A percentile compares a stretch with the other conserved stretches of the same genome.
These are phyloP conservation scores for Schizochytrium sp. DNA, from an alignment of 108 stramenopile species.

Conservation along the genomic window DNA sequence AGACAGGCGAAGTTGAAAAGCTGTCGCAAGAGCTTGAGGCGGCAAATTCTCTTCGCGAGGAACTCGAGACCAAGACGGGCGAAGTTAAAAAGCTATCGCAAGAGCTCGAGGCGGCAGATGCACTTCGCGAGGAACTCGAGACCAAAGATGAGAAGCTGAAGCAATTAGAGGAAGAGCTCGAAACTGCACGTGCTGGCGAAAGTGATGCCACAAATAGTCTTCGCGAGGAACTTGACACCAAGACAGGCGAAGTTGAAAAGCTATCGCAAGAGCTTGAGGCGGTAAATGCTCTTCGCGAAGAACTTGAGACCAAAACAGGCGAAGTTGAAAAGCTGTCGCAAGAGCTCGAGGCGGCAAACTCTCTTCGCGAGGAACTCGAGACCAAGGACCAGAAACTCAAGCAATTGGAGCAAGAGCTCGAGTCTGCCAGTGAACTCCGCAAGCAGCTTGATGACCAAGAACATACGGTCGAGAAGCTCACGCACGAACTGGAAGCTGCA, in stretches of 20 bases:
- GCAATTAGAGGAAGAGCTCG: neutral
- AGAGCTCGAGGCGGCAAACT: neutral
- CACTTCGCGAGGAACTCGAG: neutral
- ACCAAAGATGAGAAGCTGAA: neutral
- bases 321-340: neutral
- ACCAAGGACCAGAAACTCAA: too few relatives aligned
- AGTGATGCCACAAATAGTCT: too few relatives aligned
- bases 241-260: neutral
- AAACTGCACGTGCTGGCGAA: neutral
- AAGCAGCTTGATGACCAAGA: neutral
- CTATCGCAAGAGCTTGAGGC: neutral
- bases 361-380: too few relatives aligned
- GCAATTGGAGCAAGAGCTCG: neutral
- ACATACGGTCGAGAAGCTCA: neutral
- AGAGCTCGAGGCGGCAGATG: neutral
- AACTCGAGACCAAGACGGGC: too few relatives aligned
- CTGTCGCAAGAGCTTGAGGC: neutral
- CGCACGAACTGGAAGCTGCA: neutral
- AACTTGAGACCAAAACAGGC: neutral
- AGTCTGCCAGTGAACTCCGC: neutral
- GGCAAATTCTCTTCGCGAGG: too few relatives aligned
- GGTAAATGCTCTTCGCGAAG: neutral
- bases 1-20: neutral
- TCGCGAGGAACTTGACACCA: neutral
- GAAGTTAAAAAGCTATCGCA: too few relatives aligned